Evolutionary conservation across 805 yeast genomes (phyloP), one percentile per base, ranked within the genome.

Genomic region (Brettanomyces anomalus): DNA sequence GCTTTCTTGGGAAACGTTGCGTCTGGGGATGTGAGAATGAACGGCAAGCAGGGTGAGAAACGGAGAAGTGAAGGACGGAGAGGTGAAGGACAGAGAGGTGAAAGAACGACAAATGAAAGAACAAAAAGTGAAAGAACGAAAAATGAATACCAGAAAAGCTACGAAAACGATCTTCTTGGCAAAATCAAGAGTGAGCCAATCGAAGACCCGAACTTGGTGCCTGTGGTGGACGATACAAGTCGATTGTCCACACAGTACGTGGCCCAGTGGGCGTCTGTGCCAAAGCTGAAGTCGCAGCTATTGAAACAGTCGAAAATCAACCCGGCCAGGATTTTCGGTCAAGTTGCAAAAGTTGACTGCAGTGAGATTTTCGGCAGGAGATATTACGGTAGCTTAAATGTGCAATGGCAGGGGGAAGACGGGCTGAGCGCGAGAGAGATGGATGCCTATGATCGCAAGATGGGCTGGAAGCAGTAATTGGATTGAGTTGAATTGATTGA

Each of bases 321-420:
- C 37, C 64, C 65, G 2, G 33, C 42, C 13, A 20, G 36, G 1
- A 45, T 61, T 15, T 61, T 61, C 49, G 65, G 64, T 1, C 45
- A 43, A 3, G 43, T 55, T 6, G 33, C 36, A 2, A 43, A 40
- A 32, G 49, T 56, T 19, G 49, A 55, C 30, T 50, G 58, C 37
- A 41, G 51, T 4, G 52, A 49, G 16, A 50, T 58, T 10, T 58
- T 59, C 28, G 52, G 47, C 4, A 49, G 46, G 20, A 46, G 42
- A 17, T 56, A 55, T 43, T 46, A 46, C 31, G 45, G 46, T n/a
- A 44, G 49, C 10, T 45, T 58, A 40, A 56, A 58, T 36, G 45
- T 57, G n/a, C 43, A 43, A 6, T 59, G 61, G 58, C 49, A 46
- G 17, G 52, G 49, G 4, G 31, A 26, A 1, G 63, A 60, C 39